Evolutionary conservation across 352 stramenopile genomes (phyloP).

Genomic region (Pythium rhizo-oryzae): DNA sequence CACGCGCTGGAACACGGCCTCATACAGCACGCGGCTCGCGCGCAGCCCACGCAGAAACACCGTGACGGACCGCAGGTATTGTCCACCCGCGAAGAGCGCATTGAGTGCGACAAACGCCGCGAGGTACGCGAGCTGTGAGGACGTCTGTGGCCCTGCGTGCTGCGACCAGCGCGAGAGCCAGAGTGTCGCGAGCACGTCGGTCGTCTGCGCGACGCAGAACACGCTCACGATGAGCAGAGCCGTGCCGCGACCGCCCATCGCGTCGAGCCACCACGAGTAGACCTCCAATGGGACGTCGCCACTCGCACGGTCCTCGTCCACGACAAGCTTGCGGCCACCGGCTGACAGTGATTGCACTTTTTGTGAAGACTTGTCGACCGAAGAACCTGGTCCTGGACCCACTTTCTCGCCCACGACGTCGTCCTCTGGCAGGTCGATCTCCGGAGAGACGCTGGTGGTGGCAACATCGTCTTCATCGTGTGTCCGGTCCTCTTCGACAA

Average conservation of each 20-base stretch:
- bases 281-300: conserved; percentile 71
- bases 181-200: conserved; percentile 57
- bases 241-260: conserved; percentile 57
- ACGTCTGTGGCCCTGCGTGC: conserved; percentile 34
- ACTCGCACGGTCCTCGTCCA: conserved; percentile 72
- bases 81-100: conserved; percentile 47
- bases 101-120: conserved; percentile 85
- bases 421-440: background rate
- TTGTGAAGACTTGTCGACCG: background rate
- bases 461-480: no score
- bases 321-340: conserved; percentile 48
- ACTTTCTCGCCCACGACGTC: no score
- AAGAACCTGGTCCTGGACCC: conserved; percentile 50
- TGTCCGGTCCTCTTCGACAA: background rate
- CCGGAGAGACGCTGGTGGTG: no score
- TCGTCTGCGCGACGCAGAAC: conserved; percentile 51
- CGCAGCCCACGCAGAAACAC: conserved; percentile 66
- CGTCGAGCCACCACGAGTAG: conserved; percentile 65
- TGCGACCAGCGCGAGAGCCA: conserved; percentile 96
- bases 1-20: conserved; percentile 54
- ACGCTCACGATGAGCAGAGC: conserved; percentile 53
- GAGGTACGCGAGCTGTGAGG: conserved; percentile 76
- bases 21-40: conserved; percentile 64
- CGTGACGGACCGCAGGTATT: conserved; percentile 64
- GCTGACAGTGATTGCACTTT: no score